Base-by-base conservation (phyloP, 1,139 yeast genomes). In the Scheffersomyces segobiensis region DNA sequence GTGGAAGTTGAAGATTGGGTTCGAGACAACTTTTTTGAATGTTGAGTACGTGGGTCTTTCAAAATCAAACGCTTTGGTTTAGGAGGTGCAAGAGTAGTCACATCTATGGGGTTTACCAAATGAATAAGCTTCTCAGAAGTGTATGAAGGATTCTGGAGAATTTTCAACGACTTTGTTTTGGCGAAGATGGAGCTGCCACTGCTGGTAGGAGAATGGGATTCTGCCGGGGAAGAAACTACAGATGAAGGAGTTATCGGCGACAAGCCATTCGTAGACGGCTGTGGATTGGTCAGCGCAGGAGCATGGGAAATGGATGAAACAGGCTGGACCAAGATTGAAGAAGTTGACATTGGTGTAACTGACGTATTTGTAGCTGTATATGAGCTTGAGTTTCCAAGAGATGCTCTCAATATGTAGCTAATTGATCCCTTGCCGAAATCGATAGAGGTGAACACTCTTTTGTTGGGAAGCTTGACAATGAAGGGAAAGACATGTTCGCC, bases 401-500 rank as follows among this genome's bases (percentile, higher is more conserved):
- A 77, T 1, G 91, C 89, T 57, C 85, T 81, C 53, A 93, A 74
- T 46, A 77, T 72, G 70, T 93, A 92, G 10, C 84, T 73, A n/a
- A 93, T 90, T 20, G 91, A 83, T 10, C 98, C 98, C 65, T 88
- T 87, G 63, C 93, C 97, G 67, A 93, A 93, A 63, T 88, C 90
- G 32, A 93, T 83, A 58, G 93, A 87, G 32, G 95, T 89, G 70
- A 82, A 88, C 4, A 91, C 80, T 61, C 90, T 82, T 64, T 84
- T 86, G 63, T 81, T 82, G 1, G 97, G 97, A 39, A 93, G 78
- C 63, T 85, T 87, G 52, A 92, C 91, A 55, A 89, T 86, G 67
- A 93, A 93, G 17, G 97, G 97, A 70, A 93, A 93, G 49, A 91
- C 77, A 71, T 93, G 98, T 67, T 91, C 95, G 39, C 98, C 98